Base-by-base conservation (phyloP, 495 filamentous ascomycete species). In the Bombardia bombarda region DNA sequence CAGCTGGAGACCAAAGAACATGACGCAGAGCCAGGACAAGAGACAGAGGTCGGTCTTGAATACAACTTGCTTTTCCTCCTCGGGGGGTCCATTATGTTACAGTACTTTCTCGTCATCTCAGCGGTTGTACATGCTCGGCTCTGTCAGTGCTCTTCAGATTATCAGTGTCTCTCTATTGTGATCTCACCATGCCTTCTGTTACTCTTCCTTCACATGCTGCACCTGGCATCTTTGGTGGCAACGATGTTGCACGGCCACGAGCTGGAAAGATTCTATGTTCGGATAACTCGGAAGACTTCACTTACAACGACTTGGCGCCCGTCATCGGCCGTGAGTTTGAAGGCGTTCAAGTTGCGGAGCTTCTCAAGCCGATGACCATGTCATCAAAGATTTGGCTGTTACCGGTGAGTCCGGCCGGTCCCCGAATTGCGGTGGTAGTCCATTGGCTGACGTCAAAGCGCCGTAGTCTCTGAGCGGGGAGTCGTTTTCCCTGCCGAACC, bases 401-500 rank as follows among this genome's bases (percentile, higher is more conserved):
- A 55, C 44, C 4, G 40, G 47, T 45, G 23, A 32, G 47, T 33
- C 7, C 26, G 4, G 8, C 17, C 34, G n/a, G n/a, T n/a, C n/a
- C n/a, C n/a, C n/a, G n/a, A n/a, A n/a, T n/a, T n/a, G n/a, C n/a
- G 17, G 13, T 14, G 8, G 6, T 7, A 10, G 7, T 30, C 12
- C 19, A 12, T 18, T n/a, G 20, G 21, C 10, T 40, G 23, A 35
- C 36, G 7, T 23, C 4, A 80, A 66, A 2, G 73, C 82, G 46
- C 67, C 66, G 1, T 80, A 85, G 55, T 87, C 43, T 77, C 84
- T 10, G 75, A 73, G 25, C 69, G 84, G 20, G 83, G 84, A 7
- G 83, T 87, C 3, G 82, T 89, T 3, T 79, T 87, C 53, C n/a
- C 83, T 87, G 65, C 74, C 82, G 4, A 65, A 73, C 21, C 84